These are phyloP conservation scores for Starmerella geochares DNA, from an alignment of 805 yeast species.

Conservation along the genomic window DNA sequence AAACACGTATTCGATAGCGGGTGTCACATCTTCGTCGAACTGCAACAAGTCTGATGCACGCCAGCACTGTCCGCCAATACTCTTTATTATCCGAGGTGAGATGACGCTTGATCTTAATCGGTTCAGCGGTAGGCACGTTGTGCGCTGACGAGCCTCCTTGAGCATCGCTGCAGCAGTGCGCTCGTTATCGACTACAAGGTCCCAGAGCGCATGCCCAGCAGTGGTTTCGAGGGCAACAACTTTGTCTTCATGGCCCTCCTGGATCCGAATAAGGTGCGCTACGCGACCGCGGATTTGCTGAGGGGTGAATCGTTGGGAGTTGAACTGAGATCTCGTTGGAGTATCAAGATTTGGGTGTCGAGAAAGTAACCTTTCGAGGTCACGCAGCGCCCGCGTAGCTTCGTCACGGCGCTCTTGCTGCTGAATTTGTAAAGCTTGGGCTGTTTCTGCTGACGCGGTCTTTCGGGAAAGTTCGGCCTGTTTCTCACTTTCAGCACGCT, in stretches of 20 bases:
- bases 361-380: constrained; percentile 13
- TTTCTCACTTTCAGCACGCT: neutral
- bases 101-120: constrained; percentile 59
- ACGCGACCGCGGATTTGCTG: constrained; percentile 74
- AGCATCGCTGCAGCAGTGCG: constrained; percentile 72
- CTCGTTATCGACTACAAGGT: constrained; percentile 84
- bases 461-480: neutral
- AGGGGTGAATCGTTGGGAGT: neutral
- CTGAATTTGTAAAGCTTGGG: neutral
- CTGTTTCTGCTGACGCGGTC: constrained; percentile 1
- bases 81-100: constrained; percentile 41
- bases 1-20: constrained; percentile 85
- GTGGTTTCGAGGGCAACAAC: constrained; percentile 83
- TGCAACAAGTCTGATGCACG: constrained; percentile 75
- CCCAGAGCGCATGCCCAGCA: constrained; percentile 85
- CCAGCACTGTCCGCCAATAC: constrained; percentile 78
- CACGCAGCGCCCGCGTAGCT: constrained; percentile 11
- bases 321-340: constrained; percentile 44
- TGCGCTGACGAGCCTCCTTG: constrained; percentile 71
- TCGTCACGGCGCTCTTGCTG: constrained; percentile 11
- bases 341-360: constrained; percentile 16
- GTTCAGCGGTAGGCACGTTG: constrained; percentile 85
- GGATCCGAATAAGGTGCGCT: constrained; percentile 66
- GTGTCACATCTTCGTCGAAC: constrained; percentile 56
- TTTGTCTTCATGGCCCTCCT: constrained; percentile 45